These are phyloP conservation scores for Aspergillus kassunensis DNA, from an alignment of 495 filamentous ascomycete genomes.

Conservation along the genomic window DNA sequence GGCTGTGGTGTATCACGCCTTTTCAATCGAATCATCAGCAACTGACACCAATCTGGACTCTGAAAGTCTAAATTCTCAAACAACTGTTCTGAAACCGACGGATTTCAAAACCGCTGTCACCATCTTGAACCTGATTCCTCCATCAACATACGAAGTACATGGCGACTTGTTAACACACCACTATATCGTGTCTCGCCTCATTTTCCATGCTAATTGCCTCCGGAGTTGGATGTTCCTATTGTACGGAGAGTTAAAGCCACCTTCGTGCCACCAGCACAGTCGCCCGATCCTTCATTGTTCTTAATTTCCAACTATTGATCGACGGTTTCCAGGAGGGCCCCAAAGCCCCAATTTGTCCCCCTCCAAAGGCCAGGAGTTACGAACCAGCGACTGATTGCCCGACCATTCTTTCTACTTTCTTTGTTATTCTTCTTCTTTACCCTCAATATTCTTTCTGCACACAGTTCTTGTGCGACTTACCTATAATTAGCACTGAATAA, in stretches of 20 bases:
- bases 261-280: constrained; percentile 4
- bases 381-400: constrained; percentile 7
- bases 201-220: not conserved
- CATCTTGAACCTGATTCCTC: not conserved
- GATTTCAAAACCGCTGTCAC: not conserved
- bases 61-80: not conserved
- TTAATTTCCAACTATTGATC: constrained; percentile 20
- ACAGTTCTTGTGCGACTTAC: constrained; percentile 1
- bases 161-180: not conserved
- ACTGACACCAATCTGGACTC: no score
- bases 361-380: constrained; percentile 13
- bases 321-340: constrained; percentile 8
- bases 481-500: constrained; percentile 10
- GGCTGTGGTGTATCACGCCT: no score
- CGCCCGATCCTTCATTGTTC: constrained; percentile 10
- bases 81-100: no score
- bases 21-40: not conserved
- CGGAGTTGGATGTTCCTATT: constrained; percentile 3
- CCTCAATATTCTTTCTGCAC: constrained; percentile 12
- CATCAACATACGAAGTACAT: no score
- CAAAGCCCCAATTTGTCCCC: constrained; percentile 9
- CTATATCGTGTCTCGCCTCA: not conserved
- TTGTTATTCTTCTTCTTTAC: constrained; percentile 18
- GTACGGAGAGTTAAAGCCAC: constrained; percentile 8
- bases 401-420: constrained; percentile 6